Percentiles rank a stretch among this genome's conserved stretches.
These are phyloP conservation scores for Ocimum tenuiflorum DNA, from an alignment of 257 asterid genomes.

Conservation along the genomic window DNA sequence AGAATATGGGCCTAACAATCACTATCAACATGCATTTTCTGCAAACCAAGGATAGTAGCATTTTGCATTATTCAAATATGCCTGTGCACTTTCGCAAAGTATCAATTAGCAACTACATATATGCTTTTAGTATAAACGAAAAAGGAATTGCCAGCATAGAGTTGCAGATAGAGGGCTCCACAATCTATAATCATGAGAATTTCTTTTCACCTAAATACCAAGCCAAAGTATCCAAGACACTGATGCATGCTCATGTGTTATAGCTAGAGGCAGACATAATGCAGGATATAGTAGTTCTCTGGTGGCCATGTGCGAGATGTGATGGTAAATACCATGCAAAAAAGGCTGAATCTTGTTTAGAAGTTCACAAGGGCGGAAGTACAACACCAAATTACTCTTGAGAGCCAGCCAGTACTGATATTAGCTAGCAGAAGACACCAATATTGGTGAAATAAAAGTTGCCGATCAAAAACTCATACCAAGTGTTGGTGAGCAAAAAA, in stretches of 20 bases:
- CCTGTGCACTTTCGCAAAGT: neutral
- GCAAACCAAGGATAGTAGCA: neutral
- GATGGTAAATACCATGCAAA: neutral
- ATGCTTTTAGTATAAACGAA: neutral
- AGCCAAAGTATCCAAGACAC: no score
- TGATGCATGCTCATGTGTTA: no score
- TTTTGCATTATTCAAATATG: neutral
- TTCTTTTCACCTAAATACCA: neutral
- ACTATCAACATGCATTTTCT: neutral
- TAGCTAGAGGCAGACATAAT: neutral
- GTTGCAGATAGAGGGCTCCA: neutral
- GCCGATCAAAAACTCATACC: neutral
- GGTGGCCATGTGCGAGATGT: neutral
- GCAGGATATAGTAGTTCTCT: neutral
- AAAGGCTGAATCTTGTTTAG: neutral
- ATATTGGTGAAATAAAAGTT: neutral
- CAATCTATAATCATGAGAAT: neutral
- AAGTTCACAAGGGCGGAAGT: no score
- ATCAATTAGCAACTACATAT: neutral
- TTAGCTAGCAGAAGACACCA: neutral
- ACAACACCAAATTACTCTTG: no score
- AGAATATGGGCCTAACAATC: neutral
- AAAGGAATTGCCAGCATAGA: neutral
- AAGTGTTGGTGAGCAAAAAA: neutral
- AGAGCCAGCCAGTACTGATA: no score